Conservation (phyloP, 1,284 basidiomycete genomes). For the Ustilago loliicola region DNA sequence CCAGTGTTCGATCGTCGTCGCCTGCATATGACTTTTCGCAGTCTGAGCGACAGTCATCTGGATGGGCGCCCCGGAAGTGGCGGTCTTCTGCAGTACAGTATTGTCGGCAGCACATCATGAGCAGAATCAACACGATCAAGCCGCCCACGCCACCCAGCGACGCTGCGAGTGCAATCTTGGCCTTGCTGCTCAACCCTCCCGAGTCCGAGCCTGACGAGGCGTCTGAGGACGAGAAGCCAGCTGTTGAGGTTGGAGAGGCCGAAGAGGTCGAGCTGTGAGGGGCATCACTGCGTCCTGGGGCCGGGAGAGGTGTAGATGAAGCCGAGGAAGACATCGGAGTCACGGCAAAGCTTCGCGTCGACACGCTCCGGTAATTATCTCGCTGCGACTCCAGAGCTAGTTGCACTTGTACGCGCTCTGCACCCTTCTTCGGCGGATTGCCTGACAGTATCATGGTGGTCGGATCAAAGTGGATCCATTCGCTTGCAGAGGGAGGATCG, state of each 20-base stretch:
- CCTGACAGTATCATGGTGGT: constrained; percentile 70
- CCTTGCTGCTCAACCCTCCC: constrained; percentile 40
- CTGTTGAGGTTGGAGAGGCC: constrained; percentile 10
- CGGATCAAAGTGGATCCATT: constrained; percentile 71
- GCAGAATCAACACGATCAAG: constrained; percentile 47
- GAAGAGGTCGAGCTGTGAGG: neutral
- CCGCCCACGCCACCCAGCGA: constrained; percentile 58
- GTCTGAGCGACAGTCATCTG: constrained; percentile 21
- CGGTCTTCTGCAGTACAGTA: constrained; percentile 55
- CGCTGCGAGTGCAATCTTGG: constrained; percentile 54
- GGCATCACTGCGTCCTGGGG: constrained; percentile 8
- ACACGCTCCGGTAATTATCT: constrained; percentile 9
- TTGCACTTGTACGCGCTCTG: constrained; percentile 20
- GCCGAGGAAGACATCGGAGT: constrained; percentile 10
- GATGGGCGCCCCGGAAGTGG: constrained; percentile 33
- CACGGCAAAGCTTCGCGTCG: constrained; percentile 26
- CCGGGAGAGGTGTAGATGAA: constrained; percentile 26
- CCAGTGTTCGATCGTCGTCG: constrained; percentile 57
- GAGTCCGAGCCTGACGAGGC: constrained; percentile 14
- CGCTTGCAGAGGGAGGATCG: constrained; percentile 56
- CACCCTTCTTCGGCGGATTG: constrained; percentile 25
- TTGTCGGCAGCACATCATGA: constrained; percentile 59
- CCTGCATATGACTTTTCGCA: constrained; percentile 35
- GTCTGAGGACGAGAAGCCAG: constrained; percentile 22
- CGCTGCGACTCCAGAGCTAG: constrained; percentile 22